Percentiles rank a stretch among this genome's conserved stretches.
Evolutionary conservation across 495 filamentous ascomycete genomes (phyloP).

Genomic region (Penicillium simplicissimum): DNA sequence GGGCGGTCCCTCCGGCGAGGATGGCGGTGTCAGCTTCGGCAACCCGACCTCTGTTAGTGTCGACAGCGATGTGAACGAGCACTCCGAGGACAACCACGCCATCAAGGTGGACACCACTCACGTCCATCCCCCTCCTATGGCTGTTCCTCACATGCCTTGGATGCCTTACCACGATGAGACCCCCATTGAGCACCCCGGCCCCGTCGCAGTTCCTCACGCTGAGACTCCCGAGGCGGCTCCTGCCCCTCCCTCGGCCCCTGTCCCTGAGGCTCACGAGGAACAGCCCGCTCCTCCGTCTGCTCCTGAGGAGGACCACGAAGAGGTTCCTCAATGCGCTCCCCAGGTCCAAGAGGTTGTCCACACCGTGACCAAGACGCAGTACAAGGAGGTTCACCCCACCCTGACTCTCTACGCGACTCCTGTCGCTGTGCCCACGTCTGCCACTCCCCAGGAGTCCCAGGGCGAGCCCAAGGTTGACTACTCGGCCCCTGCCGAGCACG

Average conservation of each 20-base stretch:
- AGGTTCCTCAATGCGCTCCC: slow-evolving; percentile 16
- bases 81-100: slow-evolving; percentile 32
- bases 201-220: background rate
- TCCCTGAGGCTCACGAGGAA: background rate
- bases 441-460: background rate
- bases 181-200: slow-evolving; percentile 9
- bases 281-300: background rate
- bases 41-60: slow-evolving; percentile 13
- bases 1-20: slow-evolving; percentile 28
- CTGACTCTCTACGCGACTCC: slow-evolving; percentile 6
- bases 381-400: slow-evolving; percentile 20
- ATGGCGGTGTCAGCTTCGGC: slow-evolving; percentile 20
- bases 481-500: slow-evolving; percentile 2
- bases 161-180: slow-evolving; percentile 13
- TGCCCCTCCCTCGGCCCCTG: background rate
- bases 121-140: slow-evolving; percentile 13
- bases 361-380: slow-evolving; percentile 36
- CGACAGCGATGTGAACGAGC: slow-evolving; percentile 25
- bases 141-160: slow-evolving; percentile 12
- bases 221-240: background rate
- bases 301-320: slow-evolving; percentile 6
- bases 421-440: slow-evolving; percentile 15
- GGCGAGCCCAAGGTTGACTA: slow-evolving; percentile 10
- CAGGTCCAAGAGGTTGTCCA: slow-evolving; percentile 30
- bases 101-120: slow-evolving; percentile 26